Evolutionary conservation across 192 early-diverging fungal genomes (phyloP), one percentile per base, ranked within the genome.

Genomic region (Borealophlyctis nickersoniae): DNA sequence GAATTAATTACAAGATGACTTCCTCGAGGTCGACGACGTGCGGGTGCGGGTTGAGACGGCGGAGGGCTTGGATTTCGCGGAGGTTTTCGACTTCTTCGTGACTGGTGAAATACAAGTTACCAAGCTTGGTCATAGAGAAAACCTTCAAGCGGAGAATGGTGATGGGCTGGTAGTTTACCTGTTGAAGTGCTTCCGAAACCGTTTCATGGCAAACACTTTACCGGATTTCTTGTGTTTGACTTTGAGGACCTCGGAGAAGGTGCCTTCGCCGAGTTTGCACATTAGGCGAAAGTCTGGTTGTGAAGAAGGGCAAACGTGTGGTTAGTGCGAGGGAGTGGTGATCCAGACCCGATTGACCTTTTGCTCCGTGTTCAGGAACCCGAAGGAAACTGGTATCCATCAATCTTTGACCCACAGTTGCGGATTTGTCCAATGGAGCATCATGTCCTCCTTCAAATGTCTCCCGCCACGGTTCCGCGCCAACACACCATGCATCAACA

Each of bases 161-260:
- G n/a, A n/a, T n/a, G n/a, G n/a, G n/a, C n/a, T n/a, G 28, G 2
- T 4, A 49, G 9, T 27, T 19, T 51, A 81, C 81, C 73, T 82
- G 34, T 84, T 76, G 53, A 84, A 86, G 34, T 74, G 72, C 58
- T 86, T 86, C 23, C 79, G 64, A 56, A 86, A 86, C 55, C 84
- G 63, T 60, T 86, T 86, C 84, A 86, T 86, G 45, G 82, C 84
- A 63, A 62, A 82, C 16, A 83, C 71, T 54, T 71, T 69, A n/a
- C 84, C 84, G 7, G 73, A 74, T 39, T 71, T 72, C 60, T 81
- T 83, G 59, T 86, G 82, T 58, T 83, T 82, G 49, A 85, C 83
- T 67, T 80, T 82, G 31, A 86, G 64, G 31, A 86, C 84, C 51
- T 84, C 83, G 23, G 84, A 86, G 62, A 86, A 86, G 23, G 84